phyloP scores from a whole-genome alignment of 2,329 filamentous ascomycete species.

The Apiospora hydei region DNA sequence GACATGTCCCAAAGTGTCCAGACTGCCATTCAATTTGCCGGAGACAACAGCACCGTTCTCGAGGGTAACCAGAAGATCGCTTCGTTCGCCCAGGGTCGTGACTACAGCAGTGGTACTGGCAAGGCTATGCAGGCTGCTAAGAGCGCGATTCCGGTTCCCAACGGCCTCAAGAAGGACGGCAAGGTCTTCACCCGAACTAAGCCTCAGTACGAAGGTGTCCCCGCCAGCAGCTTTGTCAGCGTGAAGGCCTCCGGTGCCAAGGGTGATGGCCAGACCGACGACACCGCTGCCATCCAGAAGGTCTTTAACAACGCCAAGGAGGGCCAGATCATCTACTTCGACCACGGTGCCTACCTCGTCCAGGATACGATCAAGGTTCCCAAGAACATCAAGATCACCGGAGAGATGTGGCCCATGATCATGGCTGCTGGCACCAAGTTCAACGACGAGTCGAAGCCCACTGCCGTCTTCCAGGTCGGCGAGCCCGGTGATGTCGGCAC shows the following conservation, averaged over 20 bases:
- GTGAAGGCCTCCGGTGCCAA: slow-evolving; percentile 84
- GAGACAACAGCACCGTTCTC: slow-evolving; percentile 67
- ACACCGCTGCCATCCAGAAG: slow-evolving; percentile 83
- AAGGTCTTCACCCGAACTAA: slow-evolving; percentile 84
- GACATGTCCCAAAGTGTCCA: slow-evolving; percentile 76
- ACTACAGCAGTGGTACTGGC: slow-evolving; percentile 62
- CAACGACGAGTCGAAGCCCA: slow-evolving; percentile 75
- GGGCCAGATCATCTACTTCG: slow-evolving; percentile 75
- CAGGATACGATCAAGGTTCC: slow-evolving; percentile 75
- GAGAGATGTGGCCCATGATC: slow-evolving; percentile 90
- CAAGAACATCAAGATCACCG: slow-evolving; percentile 84
- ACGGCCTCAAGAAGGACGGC: slow-evolving; percentile 68
- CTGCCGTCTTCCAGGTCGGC: slow-evolving; percentile 87
- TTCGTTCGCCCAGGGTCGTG: slow-evolving; percentile 82
- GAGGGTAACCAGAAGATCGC: slow-evolving; percentile 72
- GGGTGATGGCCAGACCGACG: slow-evolving; percentile 87
- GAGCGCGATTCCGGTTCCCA: slow-evolving; percentile 67
- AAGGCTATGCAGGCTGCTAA: slow-evolving; percentile 67
- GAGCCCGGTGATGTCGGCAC: slow-evolving; percentile 76
- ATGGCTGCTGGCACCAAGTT: slow-evolving; percentile 82
- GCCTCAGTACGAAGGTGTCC: slow-evolving; percentile 81
- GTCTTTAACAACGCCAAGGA: slow-evolving; percentile 72
- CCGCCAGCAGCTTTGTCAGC: slow-evolving; percentile 77
- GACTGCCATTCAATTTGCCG: slow-evolving; percentile 68
- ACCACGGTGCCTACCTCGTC: slow-evolving; percentile 76